phyloP scores from a whole-genome alignment of 78 protist species.

The Chrysochromulina tobinii region DNA sequence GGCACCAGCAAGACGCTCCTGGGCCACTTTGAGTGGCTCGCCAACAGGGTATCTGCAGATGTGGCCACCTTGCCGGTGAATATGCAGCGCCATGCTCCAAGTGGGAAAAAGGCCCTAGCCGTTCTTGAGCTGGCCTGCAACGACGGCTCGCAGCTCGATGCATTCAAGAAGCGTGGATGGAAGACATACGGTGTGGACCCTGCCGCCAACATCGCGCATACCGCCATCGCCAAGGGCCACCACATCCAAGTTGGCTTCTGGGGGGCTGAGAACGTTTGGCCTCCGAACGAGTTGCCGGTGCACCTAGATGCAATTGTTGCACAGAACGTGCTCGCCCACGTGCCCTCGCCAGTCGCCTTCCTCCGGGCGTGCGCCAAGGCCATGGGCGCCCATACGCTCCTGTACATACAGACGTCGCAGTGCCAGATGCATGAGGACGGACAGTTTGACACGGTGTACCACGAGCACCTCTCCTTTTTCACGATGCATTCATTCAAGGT shows the following conservation, averaged over 20 bases:
- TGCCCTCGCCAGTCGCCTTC: background rate
- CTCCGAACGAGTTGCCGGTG: background rate
- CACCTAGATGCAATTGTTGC: background rate
- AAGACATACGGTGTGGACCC: constrained; percentile 1
- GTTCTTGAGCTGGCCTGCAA: background rate
- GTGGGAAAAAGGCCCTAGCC: no score
- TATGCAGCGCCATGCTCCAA: no score
- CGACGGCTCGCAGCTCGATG: constrained; percentile 6
- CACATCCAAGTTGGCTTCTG: background rate
- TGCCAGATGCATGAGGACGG: background rate
- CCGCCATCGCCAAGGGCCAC: background rate
- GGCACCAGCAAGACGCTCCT: background rate
- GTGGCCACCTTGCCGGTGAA: background rate
- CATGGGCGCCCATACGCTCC: background rate
- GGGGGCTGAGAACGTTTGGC: background rate
- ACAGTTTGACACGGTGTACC: constrained; percentile 5
- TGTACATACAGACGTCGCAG: constrained; percentile 2
- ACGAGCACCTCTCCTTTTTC: background rate
- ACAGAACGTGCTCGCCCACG: constrained; percentile 9
- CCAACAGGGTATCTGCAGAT: background rate
- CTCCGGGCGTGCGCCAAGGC: background rate
- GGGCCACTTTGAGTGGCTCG: background rate
- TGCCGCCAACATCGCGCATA: background rate
- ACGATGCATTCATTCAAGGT: background rate
- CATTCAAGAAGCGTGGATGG: background rate